Conservation (phyloP, 345 rosid genomes). For the Excoecaria cochinchinensis region DNA sequence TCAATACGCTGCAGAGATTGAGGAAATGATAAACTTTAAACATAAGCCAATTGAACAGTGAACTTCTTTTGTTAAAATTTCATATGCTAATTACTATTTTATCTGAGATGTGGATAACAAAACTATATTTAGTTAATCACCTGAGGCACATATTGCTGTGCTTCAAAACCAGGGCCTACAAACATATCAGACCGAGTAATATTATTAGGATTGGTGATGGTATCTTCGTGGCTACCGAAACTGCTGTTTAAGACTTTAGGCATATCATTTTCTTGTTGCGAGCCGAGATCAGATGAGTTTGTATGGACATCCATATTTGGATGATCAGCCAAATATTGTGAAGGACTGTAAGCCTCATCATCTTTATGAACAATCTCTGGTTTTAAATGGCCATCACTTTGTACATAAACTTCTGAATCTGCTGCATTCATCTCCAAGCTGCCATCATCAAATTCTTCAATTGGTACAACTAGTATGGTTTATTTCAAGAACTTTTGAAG, state of each 20-base stretch:
- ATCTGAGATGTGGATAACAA: not conserved
- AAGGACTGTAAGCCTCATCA: conserved; percentile 18
- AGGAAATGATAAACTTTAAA: conserved; percentile 3
- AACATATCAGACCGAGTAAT: conserved; percentile 14
- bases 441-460: conserved; percentile 13
- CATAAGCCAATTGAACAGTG: no score
- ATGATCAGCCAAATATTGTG: conserved; percentile 25
- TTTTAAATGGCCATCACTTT: not conserved
- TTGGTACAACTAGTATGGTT: not conserved
- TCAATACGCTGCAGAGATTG: conserved; percentile 12
- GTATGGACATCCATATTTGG: conserved; percentile 15
- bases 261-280: conserved; percentile 2
- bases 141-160: conserved; percentile 10
- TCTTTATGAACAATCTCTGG: conserved; percentile 11
- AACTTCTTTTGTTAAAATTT: not conserved
- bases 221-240: conserved; percentile 1
- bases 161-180: conserved; percentile 2
- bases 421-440: conserved; percentile 23
- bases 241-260: not conserved
- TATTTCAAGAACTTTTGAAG: no score
- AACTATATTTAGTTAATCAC: conserved; percentile 2
- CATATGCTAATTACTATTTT: not conserved
- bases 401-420: conserved; percentile 13
- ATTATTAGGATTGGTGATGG: conserved; percentile 1
- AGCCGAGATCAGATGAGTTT: not conserved